Evolutionary conservation across 495 filamentous ascomycete species (phyloP).

Genomic region (Sordaria brevicollis): DNA sequence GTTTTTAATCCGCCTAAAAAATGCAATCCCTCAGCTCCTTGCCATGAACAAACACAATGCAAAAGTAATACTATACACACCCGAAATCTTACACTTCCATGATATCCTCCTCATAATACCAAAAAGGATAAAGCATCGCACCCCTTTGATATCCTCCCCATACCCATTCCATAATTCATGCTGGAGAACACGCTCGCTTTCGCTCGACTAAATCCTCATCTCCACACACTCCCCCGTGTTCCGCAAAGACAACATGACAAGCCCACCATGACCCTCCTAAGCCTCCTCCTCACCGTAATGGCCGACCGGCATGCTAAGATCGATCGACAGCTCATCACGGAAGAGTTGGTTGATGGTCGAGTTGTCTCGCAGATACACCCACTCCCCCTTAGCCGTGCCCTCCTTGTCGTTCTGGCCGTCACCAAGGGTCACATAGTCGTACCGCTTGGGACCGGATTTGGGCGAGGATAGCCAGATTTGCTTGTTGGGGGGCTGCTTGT

Average conservation of each 20-base stretch:
- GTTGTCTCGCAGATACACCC: slow-evolving; percentile 81
- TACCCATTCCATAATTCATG: not conserved
- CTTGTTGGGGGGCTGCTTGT: slow-evolving; percentile 95
- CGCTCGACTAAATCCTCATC: not conserved
- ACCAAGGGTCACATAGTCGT: slow-evolving; percentile 66
- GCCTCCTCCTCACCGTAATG: not conserved
- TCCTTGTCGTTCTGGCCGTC: slow-evolving; percentile 68
- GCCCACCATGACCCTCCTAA: not conserved
- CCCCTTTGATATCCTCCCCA: not conserved
- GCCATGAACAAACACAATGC: not conserved
- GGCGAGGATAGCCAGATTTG: slow-evolving; percentile 97
- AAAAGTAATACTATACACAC: not conserved
- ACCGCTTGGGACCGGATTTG: slow-evolving; percentile 83
- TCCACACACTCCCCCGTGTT: not conserved
- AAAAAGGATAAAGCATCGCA: not conserved
- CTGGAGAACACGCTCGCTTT: not conserved
- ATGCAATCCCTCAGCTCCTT: not conserved
- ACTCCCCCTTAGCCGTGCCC: slow-evolving; percentile 55
- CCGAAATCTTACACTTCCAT: not conserved
- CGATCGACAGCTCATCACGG: slow-evolving; percentile 55
- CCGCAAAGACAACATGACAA: not conserved
- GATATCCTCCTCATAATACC: not conserved
- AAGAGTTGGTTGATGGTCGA: slow-evolving; percentile 62
- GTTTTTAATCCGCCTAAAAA: not conserved
- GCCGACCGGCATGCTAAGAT: slow-evolving; percentile 18